phyloP scores from a whole-genome alignment of 257 asterid genomes.

The Penstemon davidsonii region DNA sequence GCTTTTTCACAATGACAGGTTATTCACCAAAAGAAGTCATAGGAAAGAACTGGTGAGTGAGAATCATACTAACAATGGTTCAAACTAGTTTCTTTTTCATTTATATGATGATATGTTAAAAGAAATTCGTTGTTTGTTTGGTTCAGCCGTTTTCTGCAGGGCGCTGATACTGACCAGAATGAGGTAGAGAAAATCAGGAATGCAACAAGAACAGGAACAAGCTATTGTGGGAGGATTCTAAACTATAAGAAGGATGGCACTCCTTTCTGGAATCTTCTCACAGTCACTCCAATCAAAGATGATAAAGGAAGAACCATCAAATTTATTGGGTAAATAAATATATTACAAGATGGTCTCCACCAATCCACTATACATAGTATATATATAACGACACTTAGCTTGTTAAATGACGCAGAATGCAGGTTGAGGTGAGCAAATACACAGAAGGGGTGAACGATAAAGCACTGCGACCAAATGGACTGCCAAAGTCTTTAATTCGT shows the following conservation, averaged over 20 bases:
- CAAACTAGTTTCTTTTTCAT: neutral
- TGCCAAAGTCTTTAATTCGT: conserved; percentile 88
- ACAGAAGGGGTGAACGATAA: conserved; percentile 86
- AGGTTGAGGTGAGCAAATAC: conserved; percentile 99
- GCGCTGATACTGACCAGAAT: conserved; percentile 77
- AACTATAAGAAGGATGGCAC: conserved; percentile 96
- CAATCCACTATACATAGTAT: too few relatives aligned
- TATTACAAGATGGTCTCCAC: too few relatives aligned
- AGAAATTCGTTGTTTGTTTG: conserved; percentile 29
- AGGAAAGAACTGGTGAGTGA: conserved; percentile 84
- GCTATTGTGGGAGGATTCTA: conserved; percentile 95
- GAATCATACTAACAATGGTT: neutral
- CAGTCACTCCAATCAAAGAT: conserved; percentile 91
- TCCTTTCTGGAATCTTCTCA: conserved; percentile 93
- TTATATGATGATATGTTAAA: too few relatives aligned
- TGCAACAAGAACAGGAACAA: conserved; percentile 66
- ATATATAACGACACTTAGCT: too few relatives aligned
- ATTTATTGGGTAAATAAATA: conserved; percentile 72
- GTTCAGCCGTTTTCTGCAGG: conserved; percentile 96
- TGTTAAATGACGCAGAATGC: conserved; percentile 63
- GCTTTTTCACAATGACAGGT: conserved; percentile 90
- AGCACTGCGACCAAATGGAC: conserved; percentile 88
- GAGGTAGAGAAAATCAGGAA: conserved; percentile 80
- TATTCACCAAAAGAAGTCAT: conserved; percentile 79
- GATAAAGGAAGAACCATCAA: conserved; percentile 72